Evolutionary conservation across 2,329 filamentous ascomycete genomes (phyloP), one percentile per base, ranked within the genome.

Genomic region (Alternaria consortialis): DNA sequence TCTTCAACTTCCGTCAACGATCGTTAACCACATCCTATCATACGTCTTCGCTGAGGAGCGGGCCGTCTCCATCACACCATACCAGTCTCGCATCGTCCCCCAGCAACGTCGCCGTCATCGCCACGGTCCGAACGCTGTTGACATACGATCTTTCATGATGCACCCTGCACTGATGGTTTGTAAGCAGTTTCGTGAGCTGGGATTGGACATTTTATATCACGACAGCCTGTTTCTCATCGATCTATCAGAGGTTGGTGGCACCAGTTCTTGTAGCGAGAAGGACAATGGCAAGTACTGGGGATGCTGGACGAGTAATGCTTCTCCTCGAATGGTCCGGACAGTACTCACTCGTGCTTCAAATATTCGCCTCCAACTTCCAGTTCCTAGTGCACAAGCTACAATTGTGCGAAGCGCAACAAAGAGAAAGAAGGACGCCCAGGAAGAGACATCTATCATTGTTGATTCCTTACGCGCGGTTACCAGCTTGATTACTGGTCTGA

Each of bases 161-260:
- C 58, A 60, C 8, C 58, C 58, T 31, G 58, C 47, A 12, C 5
- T 60, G n/a, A 31, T 56, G 9, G 53, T 60, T 3, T 60, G n/a
- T 36, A 48, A 53, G 12, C 58, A 40, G 2, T 39, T 52, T 23
- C 58, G 58, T 8, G 27, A 34, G 12, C 43, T 60, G 1, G 58
- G 53, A 31, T 55, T 71, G 12, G 64, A 69, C n/a, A 61, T 71
- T 5, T 56, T 74, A 32, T 62, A 69, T 39, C 54, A 59, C n/a
- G 68, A 63, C 29, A 64, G 62, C 44, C 54, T 64, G 7, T 72
- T 74, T 40, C 55, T 70, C 7, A 65, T 74, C 36, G 68, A 74
- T 17, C 48, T 74, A 3, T 63, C 67, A 31, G 69, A 71, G 34
- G 53, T 68, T 11, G 65, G 58, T 7, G 61, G 57, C 15, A 60